Base-by-base conservation (phyloP, 2,329 filamentous ascomycete genomes). In the Phoma sp. region DNA sequence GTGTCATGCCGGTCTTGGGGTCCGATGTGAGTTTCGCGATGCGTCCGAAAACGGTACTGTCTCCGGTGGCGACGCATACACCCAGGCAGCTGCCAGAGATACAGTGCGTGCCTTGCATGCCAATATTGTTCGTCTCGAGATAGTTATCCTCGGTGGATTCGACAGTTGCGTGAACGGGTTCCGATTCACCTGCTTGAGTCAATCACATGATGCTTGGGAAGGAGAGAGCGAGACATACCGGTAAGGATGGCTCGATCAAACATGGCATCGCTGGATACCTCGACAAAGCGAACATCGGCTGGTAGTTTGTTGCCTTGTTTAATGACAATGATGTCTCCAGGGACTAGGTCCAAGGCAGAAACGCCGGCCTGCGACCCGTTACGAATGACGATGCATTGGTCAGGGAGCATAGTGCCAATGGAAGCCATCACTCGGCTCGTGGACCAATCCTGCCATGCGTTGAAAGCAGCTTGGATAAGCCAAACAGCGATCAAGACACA, bases 331-430 rank as follows among this genome's bases (percentile, higher is more conserved):
- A 92, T 73, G 64, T 92, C 89, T 19, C 89, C 89, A 0, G 88
- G 89, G 0, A 92, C 88, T 24, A 93, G 79, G 9, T 90, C 84
- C 0, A 77, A 71, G 0, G 85, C 85, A 2, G 78, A 74, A 3
- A 85, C 75, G 15, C 77, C 80, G 1, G 77, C 66, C 47, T 83
- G 78, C 1, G 72, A 68, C 1, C 85, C 83, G 60, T 90, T 84
- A 19, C 89, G 84, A 6, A 89, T 75, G 7, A 89, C 81, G 24
- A 87, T 77, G 64, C 87, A 91, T 55, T 86, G 81, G 63, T 91
- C 89, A 0, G 90, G 90, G n/a, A 93, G 80, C 89, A 93, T 90
- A 17, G 84, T 88, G 43, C 87, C 90, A 70, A 93, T 93, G 0
- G 88, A 91, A 17, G 86, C 84, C 90, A 93, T 93, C 51, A 92